Evolutionary conservation across 208 protist genomes (phyloP), one percentile per base, ranked within the genome.

Genomic region (Acanthamoeba healyi): DNA sequence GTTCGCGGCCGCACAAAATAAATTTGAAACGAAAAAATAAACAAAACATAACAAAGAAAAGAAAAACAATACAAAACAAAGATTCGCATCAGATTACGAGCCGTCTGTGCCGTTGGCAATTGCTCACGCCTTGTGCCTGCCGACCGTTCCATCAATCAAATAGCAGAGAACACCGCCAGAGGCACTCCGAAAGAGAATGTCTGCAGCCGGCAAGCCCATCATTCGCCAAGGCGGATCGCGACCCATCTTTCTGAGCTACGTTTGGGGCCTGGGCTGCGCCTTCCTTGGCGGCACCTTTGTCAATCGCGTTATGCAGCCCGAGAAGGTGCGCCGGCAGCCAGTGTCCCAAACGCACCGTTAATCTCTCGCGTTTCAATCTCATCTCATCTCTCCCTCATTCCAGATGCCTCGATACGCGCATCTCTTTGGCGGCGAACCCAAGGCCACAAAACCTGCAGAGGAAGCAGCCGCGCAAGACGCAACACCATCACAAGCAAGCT

Each of bases 391-490:
- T 44, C 4, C 14, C 29, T 29, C 12, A 29, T 1, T 46, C 10
- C 44, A 86, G 77, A 86, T 86, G 77, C 77, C 77, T 38, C 40
- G 77, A 86, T 86, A 86, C 12, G 77, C 38, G 7, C 77, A 86
- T 22, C 26, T 86, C 3, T 86, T 86, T 29, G 70, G 40, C 15
- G 32, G 46, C 19, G 17, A 24, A 86, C 10, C 40, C 77, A 49
- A 17, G 2, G 58, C n/a, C 40, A 86, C 36, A 19, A 49, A 82
- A 82, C 9, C n/a, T n/a, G 7, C 17, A 22, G 44, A 58, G 38
- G 74, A 32, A 72, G 36, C 26, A 32, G 65, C 36, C 2, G 9
- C 65, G 7, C 54, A 61, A 61, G 54, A 61, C n/a, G 54, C 22
- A 15, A n/a, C 54, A 7, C 0, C 61, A 6, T 19, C 61, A 34